Evolutionary conservation across 306 rosid species (phyloP), one percentile per base, ranked within the genome.

Genomic region (Comarum palustre): DNA sequence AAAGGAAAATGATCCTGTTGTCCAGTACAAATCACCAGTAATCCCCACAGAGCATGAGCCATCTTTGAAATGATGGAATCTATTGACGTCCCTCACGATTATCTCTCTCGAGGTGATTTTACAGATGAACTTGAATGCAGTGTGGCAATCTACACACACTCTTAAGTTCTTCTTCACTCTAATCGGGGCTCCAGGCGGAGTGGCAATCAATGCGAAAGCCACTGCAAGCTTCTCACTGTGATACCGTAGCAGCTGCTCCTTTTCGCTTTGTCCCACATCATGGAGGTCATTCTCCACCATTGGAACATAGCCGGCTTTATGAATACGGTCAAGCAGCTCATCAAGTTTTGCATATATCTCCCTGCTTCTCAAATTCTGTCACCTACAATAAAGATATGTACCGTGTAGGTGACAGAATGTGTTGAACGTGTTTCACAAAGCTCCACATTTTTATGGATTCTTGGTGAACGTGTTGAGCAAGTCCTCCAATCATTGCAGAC

Each of bases 401-500:
- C 87, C n/a, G n/a, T n/a, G n/a, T n/a, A n/a, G n/a, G n/a, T n/a
- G n/a, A n/a, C n/a, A n/a, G n/a, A n/a, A n/a, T n/a, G n/a, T n/a
- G n/a, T n/a, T n/a, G n/a, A n/a, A n/a, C n/a, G n/a, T n/a, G n/a
- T n/a, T n/a, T n/a, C 76, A 54, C 98, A 97, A 34, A 91, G 86
- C 82, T 82, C 88, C 15, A 85, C 75, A 66, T 87, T 82, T 78
- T 86, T 91, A 76, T 93, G 97, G 82, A 93, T 87, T 82, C 96
- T 93, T 6, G 96, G 67, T 84, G 90, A 59, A 97, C 97, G 45
- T 93, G 98, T 59, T 91, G 98, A 76, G 97, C 98, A 48, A 89
- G 87, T 64, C 98, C 98, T 73, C 96, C 96, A 19, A 93, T 93
- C 92, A 91, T 93, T 29, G 98, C 98, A 60, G 98, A 89, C 96